These are phyloP conservation scores for Entomortierella beljakovae DNA, from an alignment of 192 early-diverging fungal genomes.

Conservation along the genomic window DNA sequence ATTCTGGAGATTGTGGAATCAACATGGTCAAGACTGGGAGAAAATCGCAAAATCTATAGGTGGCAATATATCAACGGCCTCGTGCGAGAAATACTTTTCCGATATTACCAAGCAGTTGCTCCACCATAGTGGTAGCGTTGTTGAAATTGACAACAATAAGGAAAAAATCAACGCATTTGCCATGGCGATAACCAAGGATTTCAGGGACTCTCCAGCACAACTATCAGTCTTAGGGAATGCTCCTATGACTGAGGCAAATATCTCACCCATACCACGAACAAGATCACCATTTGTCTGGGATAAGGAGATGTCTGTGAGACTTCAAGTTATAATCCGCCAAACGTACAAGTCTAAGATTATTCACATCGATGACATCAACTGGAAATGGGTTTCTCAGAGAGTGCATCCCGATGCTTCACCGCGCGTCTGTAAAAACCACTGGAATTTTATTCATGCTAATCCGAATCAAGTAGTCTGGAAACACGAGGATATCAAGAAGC, in stretches of 20 bases:
- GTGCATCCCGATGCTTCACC: conserved; percentile 23
- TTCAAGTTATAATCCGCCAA: conserved; percentile 21
- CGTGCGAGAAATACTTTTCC: conserved; percentile 2
- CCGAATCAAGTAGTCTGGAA: conserved; percentile 16
- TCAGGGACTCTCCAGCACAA: neutral
- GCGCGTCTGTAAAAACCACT: conserved; percentile 32
- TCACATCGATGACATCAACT: conserved; percentile 38
- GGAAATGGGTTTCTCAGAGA: conserved; percentile 20
- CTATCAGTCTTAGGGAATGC: neutral
- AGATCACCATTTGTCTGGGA: conserved; percentile 20
- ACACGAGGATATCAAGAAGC: conserved; percentile 22
- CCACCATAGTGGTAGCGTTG: neutral
- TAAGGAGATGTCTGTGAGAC: conserved; percentile 36
- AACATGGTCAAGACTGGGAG: conserved; percentile 10
- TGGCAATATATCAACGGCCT: neutral
- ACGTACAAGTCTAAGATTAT: conserved; percentile 19
- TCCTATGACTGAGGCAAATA: neutral
- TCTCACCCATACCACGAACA: neutral
- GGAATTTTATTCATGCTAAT: conserved; percentile 23
- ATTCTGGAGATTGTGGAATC: conserved; percentile 15
- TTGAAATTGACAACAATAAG: neutral
- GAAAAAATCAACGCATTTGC: neutral
- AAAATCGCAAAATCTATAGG: neutral
- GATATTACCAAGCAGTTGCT: conserved; percentile 1
- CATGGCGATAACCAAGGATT: conserved; percentile 4